Evolutionary conservation across 108 stramenopile genomes (phyloP), one percentile per base, ranked within the genome.

Genomic region (Seminavis robusta): DNA sequence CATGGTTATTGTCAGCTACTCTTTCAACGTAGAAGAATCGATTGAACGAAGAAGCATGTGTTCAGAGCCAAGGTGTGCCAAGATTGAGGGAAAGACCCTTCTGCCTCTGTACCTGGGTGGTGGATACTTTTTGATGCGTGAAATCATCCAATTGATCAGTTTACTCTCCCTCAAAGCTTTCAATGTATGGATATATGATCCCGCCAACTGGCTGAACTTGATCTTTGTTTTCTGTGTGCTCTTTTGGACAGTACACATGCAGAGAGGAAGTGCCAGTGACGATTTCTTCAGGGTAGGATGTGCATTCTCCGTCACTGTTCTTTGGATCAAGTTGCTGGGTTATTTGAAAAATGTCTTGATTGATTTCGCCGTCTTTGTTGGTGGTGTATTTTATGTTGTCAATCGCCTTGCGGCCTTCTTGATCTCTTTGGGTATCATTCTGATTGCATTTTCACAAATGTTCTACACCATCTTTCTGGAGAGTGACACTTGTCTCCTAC

Each of bases 121-220:
- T 1, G 15, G 55, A 3, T 90, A 90, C 68, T 90, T 90, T 61
- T 37, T 83, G 8, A 15, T 77, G 26, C 77, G 84, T 3, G 88
- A 90, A 59, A 56, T 90, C 36, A 61, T 79, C 21, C 79, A 84
- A 34, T 53, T 81, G 31, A 56, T 89, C 37, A 56, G 65, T 13
- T 19, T 90, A 20, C 15, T 79, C 5, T 67, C 73, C 21, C 77
- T 90, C 10, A 76, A 73, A 11, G 73, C 76, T 36, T 70, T 83
- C 11, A 40, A 62, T 10, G 59, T 70, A 5, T 90, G 77, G 73
- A 6, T 82, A 1, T 73, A 68, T 32, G 85, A 91, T 31, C 69
- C 76, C 25, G 65, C 65, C 3, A 91, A 82, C 57, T 85, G 78
- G 75, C 59, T 86, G 19, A 84, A 85, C 52, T 54, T 85, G 5